Evolutionary conservation across 345 rosid genomes (phyloP), one percentile per base, ranked within the genome.

Genomic region (Mallotus nudiflorus): DNA sequence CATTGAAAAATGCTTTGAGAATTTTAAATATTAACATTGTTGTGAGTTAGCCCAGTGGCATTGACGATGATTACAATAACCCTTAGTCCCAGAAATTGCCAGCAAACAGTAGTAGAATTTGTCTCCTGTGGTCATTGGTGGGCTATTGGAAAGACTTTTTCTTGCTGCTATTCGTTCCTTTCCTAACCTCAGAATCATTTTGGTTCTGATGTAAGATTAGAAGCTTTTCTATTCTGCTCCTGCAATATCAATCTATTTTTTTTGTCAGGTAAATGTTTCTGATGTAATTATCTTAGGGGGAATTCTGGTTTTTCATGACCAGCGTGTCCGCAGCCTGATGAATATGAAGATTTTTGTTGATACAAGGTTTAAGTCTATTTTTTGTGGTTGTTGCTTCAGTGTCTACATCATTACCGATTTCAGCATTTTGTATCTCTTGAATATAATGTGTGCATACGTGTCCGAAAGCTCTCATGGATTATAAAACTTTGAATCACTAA

Each of bases 211-310:
- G 3, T 33, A 33, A 33, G 37, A 27, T n/a, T n/a, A n/a, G n/a
- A n/a, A 18, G 6, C 18, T 10, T 55, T 40, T 55, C 6, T 42
- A 31, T 27, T 29, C 28, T 18, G 29, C 46, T 24, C 37, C 37
- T 52, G 52, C 37, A 4, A 13, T 29, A 29, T 12, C 39, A 45
- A 37, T 33, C 14, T 29, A 68, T 29, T 27, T 73, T 15, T 20
- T 56, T 73, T 50, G 0, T 69, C 82, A 96, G 99, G 99, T 96
- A 50, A 96, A 96, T 85, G 96, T 89, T 66, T 92, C 97, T 67
- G 99, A 96, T 85, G 99, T 96, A 56, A 96, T 96, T 57, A 96
- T 96, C 77, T 73, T 96, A 83, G 98, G 91, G 84, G 99, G 99
- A 69, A 96, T 96, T 77, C 82, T 96, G 51, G 95, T 96, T 61